A percentile compares a stretch with the other conserved stretches of the same genome.
These are phyloP conservation scores for Hypholoma fasciculare DNA, from an alignment of 768 basidiomycete genomes.

Conservation along the genomic window DNA sequence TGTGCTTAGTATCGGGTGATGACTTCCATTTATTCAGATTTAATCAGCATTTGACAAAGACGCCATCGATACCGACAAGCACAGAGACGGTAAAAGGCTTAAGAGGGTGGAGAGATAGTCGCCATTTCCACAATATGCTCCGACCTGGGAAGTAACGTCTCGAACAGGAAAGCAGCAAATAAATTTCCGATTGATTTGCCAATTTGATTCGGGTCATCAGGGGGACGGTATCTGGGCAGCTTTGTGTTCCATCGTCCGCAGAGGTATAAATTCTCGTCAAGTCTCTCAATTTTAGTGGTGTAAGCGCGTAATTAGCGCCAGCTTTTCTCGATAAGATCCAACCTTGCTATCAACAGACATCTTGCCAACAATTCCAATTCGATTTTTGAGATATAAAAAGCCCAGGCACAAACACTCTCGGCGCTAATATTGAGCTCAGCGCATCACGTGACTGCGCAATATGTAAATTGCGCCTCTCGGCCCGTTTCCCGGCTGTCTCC, in stretches of 20 bases:
- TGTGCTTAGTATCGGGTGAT: background rate
- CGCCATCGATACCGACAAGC: background rate
- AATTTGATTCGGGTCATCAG: background rate
- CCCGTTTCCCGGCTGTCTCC: too few species aligned
- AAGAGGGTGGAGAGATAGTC: background rate
- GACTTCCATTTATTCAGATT: background rate
- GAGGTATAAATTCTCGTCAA: too few species aligned
- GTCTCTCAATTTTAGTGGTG: too few species aligned
- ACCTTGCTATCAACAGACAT: too few species aligned
- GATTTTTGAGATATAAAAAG: too few species aligned
- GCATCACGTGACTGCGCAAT: too few species aligned
- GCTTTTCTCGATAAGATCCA: too few species aligned
- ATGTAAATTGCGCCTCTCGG: too few species aligned
- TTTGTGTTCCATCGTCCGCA: background rate
- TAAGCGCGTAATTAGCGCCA: too few species aligned
- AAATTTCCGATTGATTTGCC: constrained; percentile 9
- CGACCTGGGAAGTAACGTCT: constrained; percentile 1
- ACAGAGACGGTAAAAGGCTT: background rate
- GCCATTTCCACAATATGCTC: background rate
- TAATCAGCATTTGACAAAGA: constrained; percentile 4
- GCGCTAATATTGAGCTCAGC: too few species aligned
- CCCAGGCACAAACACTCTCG: too few species aligned
- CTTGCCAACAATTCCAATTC: too few species aligned
- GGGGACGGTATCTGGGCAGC: background rate
- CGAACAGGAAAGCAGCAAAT: background rate